Percentiles rank a stretch among this genome's conserved stretches.
Conservation (phyloP, 768 basidiomycete genomes). For the Boletellus ananiceps region DNA sequence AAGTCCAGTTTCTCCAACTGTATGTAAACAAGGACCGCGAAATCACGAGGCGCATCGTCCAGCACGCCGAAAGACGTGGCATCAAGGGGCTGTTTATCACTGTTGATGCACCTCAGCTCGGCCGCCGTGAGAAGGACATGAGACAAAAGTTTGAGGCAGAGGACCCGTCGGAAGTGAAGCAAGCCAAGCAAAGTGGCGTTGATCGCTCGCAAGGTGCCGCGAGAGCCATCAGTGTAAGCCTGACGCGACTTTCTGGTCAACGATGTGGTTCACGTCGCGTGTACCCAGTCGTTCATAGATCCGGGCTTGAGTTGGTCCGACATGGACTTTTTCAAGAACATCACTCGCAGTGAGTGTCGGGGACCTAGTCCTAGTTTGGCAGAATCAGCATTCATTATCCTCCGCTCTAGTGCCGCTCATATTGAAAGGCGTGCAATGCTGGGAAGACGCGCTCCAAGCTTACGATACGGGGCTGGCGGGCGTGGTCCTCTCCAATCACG, state of each 20-base stretch:
- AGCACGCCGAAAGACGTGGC: conserved; percentile 86
- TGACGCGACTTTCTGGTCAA: neutral
- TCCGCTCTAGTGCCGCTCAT: conserved; percentile 71
- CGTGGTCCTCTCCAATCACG: conserved; percentile 85
- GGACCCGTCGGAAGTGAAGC: conserved; percentile 36
- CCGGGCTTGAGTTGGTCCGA: conserved; percentile 78
- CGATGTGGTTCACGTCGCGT: conserved; percentile 1
- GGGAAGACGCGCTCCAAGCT: conserved; percentile 87
- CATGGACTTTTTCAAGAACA: conserved; percentile 64
- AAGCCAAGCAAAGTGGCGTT: conserved; percentile 48
- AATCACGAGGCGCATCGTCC: conserved; percentile 80
- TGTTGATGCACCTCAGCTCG: conserved; percentile 95
- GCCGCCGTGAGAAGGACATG: conserved; percentile 95
- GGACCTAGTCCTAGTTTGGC: conserved; percentile 1
- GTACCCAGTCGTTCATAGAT: conserved; percentile 83
- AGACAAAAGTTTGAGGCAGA: conserved; percentile 91
- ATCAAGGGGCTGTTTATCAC: conserved; percentile 95
- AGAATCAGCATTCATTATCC: conserved; percentile 1
- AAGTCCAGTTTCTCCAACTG: conserved; percentile 85
- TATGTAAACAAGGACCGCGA: conserved; percentile 86
- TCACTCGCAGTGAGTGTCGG: conserved; percentile 53
- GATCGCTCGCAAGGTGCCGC: conserved; percentile 91
- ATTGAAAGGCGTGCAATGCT: conserved; percentile 84
- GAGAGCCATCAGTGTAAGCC: conserved; percentile 79
- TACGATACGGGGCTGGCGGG: conserved; percentile 72